These are phyloP conservation scores for Penicillium lagena DNA, from an alignment of 495 filamentous ascomycete species.

Conservation along the genomic window DNA sequence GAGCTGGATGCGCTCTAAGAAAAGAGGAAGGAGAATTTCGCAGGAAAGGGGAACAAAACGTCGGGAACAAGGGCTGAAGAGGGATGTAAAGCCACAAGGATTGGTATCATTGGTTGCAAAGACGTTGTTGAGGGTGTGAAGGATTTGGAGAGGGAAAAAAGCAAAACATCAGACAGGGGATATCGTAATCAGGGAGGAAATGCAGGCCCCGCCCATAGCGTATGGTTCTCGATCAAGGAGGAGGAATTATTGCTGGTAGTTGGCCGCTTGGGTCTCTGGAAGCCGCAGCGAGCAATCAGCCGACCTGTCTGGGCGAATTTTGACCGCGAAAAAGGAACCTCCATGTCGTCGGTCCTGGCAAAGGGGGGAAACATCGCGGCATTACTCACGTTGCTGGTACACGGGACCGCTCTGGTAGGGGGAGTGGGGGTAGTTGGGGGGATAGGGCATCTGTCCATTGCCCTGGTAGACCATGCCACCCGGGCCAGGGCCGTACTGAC, in stretches of 20 bases:
- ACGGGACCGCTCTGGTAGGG: conserved; percentile 69
- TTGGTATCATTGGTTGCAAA: conserved; percentile 39
- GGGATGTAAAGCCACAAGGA: conserved; percentile 26
- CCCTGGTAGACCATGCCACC: conserved; percentile 51
- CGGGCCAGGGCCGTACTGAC: conserved; percentile 60
- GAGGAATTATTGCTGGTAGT: conserved; percentile 36
- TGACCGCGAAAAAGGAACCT: neutral
- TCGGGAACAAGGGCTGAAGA: conserved; percentile 27
- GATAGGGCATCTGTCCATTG: conserved; percentile 65
- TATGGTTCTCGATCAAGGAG: conserved; percentile 8
- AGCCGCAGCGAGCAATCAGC: conserved; percentile 24
- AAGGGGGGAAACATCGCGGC: conserved; percentile 5
- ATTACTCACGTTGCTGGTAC: conserved; percentile 67
- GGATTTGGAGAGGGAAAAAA: conserved; percentile 27
- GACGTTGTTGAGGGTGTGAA: conserved; percentile 7
- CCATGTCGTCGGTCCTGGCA: conserved; percentile 12
- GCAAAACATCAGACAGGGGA: conserved; percentile 26
- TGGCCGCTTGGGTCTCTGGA: conserved; percentile 38
- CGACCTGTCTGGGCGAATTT: conserved; percentile 9
- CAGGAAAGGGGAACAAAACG: conserved; percentile 12
- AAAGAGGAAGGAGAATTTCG: conserved; percentile 9
- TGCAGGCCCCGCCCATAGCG: conserved; percentile 19
- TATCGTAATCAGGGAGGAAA: conserved; percentile 31
- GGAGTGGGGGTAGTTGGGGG: conserved; percentile 64
- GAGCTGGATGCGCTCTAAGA: neutral